Evolutionary conservation across 192 early-diverging fungal species (phyloP), one percentile per base, ranked within the genome.

Genomic region (Coemansia asiatica): DNA sequence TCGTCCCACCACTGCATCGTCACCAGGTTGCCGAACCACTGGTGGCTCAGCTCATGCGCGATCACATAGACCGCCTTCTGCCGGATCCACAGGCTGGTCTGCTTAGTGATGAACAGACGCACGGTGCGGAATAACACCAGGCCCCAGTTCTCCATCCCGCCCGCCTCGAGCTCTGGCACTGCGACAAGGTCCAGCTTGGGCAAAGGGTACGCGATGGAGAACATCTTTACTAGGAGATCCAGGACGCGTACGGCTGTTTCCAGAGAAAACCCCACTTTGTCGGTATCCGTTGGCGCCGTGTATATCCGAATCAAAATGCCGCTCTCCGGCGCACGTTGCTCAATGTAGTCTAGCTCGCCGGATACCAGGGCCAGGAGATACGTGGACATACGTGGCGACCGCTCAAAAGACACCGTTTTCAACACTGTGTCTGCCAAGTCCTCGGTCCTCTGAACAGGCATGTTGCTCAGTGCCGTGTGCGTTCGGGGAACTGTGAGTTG

Each of bases 71-170:
- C 90, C 31, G 90, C 85, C 28, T 79, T 63, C 58, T 90, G 81
- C 9, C 73, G 56, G 29, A 66, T 69, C 83, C 90, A 90, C 47
- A 71, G 75, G 19, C 68, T 68, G n/a, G 85, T 83, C 50, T 79
- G 70, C 25, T 81, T 77, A 6, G 73, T 82, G 56, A 79, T 89
- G 18, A 93, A 79, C 35, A 94, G 81, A 9, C 70, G 76, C 33
- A 87, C 83, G 15, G 86, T 85, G 29, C 92, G 84, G 79, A 89
- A 94, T 3, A 90, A 85, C 22, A 94, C 82, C 31, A 94, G 83
- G 22, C 92, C 92, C 92, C 92, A 94, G 85, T 94, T 94, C 82
- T 92, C 91, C 92, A 93, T 93, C 4, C 75, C 85, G n/a, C 92
- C 91, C 25, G 90, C 86, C 55, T 84, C 85, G 59, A 94, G 91